phyloP scores from a whole-genome alignment of 169 alveolate species.

The Amoebophrya sp. region DNA sequence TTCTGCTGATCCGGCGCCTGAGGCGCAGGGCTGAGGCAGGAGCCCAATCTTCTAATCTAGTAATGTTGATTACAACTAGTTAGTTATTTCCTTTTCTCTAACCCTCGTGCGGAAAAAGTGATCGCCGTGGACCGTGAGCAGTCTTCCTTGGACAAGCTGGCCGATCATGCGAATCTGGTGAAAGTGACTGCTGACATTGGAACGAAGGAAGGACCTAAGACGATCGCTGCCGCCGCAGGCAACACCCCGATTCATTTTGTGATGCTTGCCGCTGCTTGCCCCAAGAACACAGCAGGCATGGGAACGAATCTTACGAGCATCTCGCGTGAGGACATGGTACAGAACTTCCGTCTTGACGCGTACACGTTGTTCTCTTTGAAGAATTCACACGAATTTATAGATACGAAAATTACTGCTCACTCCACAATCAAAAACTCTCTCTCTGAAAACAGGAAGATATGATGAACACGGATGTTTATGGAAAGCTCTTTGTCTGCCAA shows the following conservation, averaged over 20 bases:
- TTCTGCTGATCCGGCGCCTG: too few species aligned
- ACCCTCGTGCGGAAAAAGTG: not conserved
- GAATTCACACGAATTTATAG: too few species aligned
- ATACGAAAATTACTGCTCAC: too few species aligned
- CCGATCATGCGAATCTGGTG: not conserved
- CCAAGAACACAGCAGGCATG: not conserved
- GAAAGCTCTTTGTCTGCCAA: not conserved
- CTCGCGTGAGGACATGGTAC: not conserved
- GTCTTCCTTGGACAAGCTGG: not conserved
- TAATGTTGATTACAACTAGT: too few species aligned
- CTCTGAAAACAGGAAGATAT: not conserved
- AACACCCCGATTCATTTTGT: not conserved
- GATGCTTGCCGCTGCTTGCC: not conserved
- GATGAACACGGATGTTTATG: not conserved
- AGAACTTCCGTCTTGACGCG: not conserved
- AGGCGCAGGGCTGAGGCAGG: too few species aligned
- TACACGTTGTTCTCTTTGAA: too few species aligned
- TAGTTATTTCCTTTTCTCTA: too few species aligned
- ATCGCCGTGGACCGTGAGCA: conserved; percentile 11
- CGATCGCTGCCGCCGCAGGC: not conserved
- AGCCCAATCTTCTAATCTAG: too few species aligned
- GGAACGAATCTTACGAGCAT: not conserved
- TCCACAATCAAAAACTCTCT: too few species aligned
- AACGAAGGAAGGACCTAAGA: not conserved
- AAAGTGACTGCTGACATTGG: not conserved